These are phyloP conservation scores for Arthrobotrys iridis DNA, from an alignment of 2,329 filamentous ascomycete genomes.

Conservation along the genomic window DNA sequence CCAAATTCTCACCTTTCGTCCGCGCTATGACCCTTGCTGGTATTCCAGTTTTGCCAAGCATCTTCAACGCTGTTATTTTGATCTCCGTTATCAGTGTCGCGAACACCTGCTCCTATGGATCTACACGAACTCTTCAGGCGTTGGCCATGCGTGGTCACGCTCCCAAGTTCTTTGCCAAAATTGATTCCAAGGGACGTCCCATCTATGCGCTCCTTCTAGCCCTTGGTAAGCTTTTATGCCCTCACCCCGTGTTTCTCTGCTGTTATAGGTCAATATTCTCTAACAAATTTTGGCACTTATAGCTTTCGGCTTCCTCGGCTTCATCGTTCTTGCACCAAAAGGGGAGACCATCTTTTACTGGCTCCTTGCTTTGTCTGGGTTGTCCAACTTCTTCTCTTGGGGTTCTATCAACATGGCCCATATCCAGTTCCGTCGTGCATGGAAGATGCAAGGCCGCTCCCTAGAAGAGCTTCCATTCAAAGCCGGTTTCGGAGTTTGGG, in stretches of 20 bases:
- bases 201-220: constrained; percentile 61
- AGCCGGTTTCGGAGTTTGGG: constrained; percentile 70
- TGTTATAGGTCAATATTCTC: constrained; percentile 51
- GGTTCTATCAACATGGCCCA: constrained; percentile 73
- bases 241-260: constrained; percentile 62
- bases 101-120: constrained; percentile 67
- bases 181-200: constrained; percentile 64
- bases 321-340: constrained; percentile 58
- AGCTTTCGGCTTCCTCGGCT: constrained; percentile 53
- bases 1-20: constrained; percentile 64
- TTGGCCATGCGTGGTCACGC: constrained; percentile 65
- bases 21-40: constrained; percentile 66
- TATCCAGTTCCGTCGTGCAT: constrained; percentile 74
- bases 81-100: constrained; percentile 67
- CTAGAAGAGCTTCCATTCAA: constrained; percentile 73
- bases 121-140: constrained; percentile 69
- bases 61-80: constrained; percentile 68
- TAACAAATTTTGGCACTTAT: neutral
- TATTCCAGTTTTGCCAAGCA: constrained; percentile 66
- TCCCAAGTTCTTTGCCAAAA: constrained; percentile 63
- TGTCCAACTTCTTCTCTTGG: constrained; percentile 74
- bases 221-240: constrained; percentile 66
- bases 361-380: constrained; percentile 72
- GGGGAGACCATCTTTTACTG: constrained; percentile 70
- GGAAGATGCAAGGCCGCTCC: constrained; percentile 69